Evolutionary conservation across 148 eudicot species (phyloP).

Genomic region (Camellia sinensis): DNA sequence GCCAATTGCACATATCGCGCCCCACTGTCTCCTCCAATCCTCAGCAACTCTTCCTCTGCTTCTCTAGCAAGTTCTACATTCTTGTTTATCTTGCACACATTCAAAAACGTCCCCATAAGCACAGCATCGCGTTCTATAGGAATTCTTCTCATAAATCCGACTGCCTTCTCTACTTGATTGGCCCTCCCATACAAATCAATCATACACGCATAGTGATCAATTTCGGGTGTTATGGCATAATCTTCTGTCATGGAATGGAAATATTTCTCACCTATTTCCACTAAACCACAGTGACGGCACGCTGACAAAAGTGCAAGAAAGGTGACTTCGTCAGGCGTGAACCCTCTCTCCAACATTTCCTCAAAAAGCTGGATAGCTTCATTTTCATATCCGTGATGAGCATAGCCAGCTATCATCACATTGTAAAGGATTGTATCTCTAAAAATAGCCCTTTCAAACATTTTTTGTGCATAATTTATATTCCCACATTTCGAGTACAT

Average conservation of each 20-base stretch:
- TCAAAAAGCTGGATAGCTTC: constrained; percentile 60
- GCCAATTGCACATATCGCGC: constrained; percentile 79
- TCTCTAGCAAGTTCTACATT: constrained; percentile 55
- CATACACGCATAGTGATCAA: constrained; percentile 84
- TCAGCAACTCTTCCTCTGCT: constrained; percentile 57
- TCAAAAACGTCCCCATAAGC: constrained; percentile 64
- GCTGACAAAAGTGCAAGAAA: constrained; percentile 78
- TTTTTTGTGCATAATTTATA: constrained; percentile 50
- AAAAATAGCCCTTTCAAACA: constrained; percentile 30
- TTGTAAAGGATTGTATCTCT: constrained; percentile 71
- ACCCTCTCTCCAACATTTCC: constrained; percentile 48
- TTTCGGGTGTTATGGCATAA: constrained; percentile 55
- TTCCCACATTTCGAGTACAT: constrained; percentile 92
- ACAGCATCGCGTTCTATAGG: constrained; percentile 58
- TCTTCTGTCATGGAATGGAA: constrained; percentile 58
- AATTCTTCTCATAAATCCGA: constrained; percentile 46
- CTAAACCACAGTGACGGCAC: constrained; percentile 83
- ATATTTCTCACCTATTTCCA: constrained; percentile 66
- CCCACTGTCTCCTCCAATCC: constrained; percentile 60
- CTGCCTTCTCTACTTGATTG: constrained; percentile 54
- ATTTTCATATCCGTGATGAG: constrained; percentile 65
- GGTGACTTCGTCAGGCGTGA: constrained; percentile 66
- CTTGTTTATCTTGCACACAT: constrained; percentile 64
- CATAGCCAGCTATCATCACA: constrained; percentile 81
- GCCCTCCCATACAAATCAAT: constrained; percentile 87